phyloP scores from a whole-genome alignment of 2,329 filamentous ascomycete species.

The Chrysoporthe cubensis region DNA sequence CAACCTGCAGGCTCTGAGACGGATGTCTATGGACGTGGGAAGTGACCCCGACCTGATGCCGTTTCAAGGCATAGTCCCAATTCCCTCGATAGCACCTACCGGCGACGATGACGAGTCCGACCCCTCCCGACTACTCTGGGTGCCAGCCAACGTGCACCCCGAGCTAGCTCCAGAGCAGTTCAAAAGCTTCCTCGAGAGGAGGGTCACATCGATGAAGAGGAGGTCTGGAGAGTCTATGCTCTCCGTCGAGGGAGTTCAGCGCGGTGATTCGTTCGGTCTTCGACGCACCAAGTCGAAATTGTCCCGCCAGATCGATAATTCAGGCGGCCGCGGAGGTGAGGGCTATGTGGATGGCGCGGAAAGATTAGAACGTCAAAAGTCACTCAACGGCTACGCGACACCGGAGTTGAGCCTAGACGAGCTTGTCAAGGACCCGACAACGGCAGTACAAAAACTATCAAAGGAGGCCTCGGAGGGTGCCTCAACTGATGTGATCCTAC shows the following conservation, averaged over 20 bases:
- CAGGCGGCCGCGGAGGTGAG: conserved; percentile 57
- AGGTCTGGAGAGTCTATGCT: conserved; percentile 75
- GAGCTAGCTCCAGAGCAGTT: conserved; percentile 95
- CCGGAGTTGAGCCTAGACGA: conserved; percentile 76
- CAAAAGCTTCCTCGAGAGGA: conserved; percentile 92
- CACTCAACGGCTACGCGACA: conserved; percentile 56
- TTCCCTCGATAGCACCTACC: conserved; percentile 73
- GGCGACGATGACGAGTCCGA: conserved; percentile 83
- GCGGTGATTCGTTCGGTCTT: conserved; percentile 43
- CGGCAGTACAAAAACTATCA: conserved; percentile 70
- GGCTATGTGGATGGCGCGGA: conserved; percentile 86
- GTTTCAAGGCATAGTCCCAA: conserved; percentile 68
- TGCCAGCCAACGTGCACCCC: conserved; percentile 90
- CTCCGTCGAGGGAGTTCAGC: conserved; percentile 43
- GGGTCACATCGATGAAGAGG: conserved; percentile 86
- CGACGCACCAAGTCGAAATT: conserved; percentile 94
- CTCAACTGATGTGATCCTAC: conserved; percentile 79
- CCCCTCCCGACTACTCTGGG: conserved; percentile 89
- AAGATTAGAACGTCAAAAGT: conserved; percentile 73
- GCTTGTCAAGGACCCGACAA: conserved; percentile 78
- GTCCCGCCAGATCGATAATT: conserved; percentile 84
- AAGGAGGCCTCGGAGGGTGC: conserved; percentile 50
- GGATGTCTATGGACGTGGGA: conserved; percentile 93
- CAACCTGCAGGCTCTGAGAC: conserved; percentile 85
- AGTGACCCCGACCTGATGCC: conserved; percentile 75